Evolutionary conservation across 2,329 filamentous ascomycete genomes (phyloP), one percentile per base, ranked within the genome.

Genomic region (Rutstroemia sydowiana): DNA sequence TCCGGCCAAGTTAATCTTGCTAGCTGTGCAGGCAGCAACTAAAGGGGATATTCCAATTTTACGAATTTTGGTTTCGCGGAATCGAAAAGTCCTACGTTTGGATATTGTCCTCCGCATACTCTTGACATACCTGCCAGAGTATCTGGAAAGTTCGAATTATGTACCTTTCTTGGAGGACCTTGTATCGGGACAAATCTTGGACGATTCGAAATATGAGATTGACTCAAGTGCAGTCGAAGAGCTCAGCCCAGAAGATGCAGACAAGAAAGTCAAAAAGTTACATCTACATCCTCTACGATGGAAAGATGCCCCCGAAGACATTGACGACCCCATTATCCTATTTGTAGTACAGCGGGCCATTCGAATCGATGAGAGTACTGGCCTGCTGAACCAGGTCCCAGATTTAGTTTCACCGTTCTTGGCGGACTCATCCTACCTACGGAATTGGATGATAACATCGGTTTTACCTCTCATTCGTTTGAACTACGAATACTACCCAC

Each of bases 41-140:
- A 78, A 79, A 61, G 76, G 80, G 63, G 79, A 91, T 65, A 73
- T 90, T 60, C 67, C 75, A 59, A 75, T 77, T 57, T 71, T 93
- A 54, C 75, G 77, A 52, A 73, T 72, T 48, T 72, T 93, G 56
- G 75, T 80, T 48, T 72, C 76, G 20, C 71, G 74, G 36, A 72
- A 86, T 59, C 68, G 70, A 48, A 71, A 76, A 50, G 74, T 83
- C 34, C 72, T 93, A 50, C 74, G 77, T 26, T 75, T 78, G 41
- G 80, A 86, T 52, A 71, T 89, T 13, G 65, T 88, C 21, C 73
- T 93, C 53, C 82, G 85, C 41, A 82, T 93, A 48, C 70, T 95
- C 20, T 75, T 95, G 42, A 88, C 84, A 18, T 88, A 85, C 64
- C 75, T 95, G 1, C 88, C 89, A 23, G 87, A 92, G 67, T 84